Percentiles rank a stretch among this genome's conserved stretches.
These are phyloP conservation scores for Penicillium chermesinum DNA, from an alignment of 495 filamentous ascomycete species.

Conservation along the genomic window DNA sequence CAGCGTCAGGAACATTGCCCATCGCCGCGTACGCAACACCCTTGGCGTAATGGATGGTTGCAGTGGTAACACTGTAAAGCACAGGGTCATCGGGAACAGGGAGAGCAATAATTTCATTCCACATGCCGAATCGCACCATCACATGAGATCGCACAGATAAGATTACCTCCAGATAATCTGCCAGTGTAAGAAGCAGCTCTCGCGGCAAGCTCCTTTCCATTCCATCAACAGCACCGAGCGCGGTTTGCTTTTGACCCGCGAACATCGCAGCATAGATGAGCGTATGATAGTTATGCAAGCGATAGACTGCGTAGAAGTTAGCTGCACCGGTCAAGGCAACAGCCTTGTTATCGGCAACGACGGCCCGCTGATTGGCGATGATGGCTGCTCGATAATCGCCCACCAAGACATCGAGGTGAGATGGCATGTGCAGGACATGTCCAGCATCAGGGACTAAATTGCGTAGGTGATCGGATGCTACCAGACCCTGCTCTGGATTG, in stretches of 20 bases:
- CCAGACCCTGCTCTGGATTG: conserved; percentile 53
- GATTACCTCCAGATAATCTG: conserved; percentile 61
- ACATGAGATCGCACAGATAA: conserved; percentile 55
- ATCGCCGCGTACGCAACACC: conserved; percentile 57
- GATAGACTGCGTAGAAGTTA: conserved; percentile 63
- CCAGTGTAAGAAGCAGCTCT: conserved; percentile 54
- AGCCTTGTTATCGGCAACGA: conserved; percentile 51
- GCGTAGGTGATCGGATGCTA: conserved; percentile 53
- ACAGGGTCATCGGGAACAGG: conserved; percentile 43
- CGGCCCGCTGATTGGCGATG: conserved; percentile 57
- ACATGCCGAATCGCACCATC: conserved; percentile 59
- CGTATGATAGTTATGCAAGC: conserved; percentile 59
- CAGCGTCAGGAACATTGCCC: conserved; percentile 40
- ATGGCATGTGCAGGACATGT: conserved; percentile 70
- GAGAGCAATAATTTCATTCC: conserved; percentile 51
- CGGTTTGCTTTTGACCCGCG: conserved; percentile 48
- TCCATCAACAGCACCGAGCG: conserved; percentile 44
- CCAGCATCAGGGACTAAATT: conserved; percentile 60
- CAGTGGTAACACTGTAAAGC: conserved; percentile 56
- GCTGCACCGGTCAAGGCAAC: conserved; percentile 40
- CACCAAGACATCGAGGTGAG: conserved; percentile 61
- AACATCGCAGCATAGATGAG: conserved; percentile 67
- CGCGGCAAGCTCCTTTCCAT: conserved; percentile 53
- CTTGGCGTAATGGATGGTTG: conserved; percentile 56
- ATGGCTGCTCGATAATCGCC: conserved; percentile 62